Conservation (phyloP, 139 green algal genomes). For the Closterium sp. region DNA sequence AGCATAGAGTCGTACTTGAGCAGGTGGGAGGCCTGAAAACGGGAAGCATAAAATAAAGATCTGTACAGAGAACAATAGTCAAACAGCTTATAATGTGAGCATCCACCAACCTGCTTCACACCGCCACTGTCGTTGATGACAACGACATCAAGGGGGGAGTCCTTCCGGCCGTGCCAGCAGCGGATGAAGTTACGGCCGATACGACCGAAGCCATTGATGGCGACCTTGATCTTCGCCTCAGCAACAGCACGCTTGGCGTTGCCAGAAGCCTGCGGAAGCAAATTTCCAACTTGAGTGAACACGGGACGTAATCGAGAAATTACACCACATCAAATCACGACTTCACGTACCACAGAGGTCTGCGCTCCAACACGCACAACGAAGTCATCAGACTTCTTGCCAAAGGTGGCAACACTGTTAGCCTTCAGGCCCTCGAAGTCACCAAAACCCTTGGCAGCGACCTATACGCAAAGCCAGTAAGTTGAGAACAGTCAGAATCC, state of each 20-base stretch:
- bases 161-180: slow-evolving; percentile 60
- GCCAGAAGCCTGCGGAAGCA: slow-evolving; percentile 12
- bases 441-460: not conserved
- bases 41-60: not conserved
- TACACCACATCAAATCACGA: not conserved
- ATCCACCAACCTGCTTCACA: slow-evolving; percentile 54
- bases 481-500: not conserved
- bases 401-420: not conserved
- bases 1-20: slow-evolving; percentile 67
- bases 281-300: not conserved
- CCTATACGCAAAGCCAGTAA: not conserved
- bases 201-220: slow-evolving; percentile 99
- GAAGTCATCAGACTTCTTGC: not conserved
- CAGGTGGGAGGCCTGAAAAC: slow-evolving; percentile 45
- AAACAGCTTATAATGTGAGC: not conserved
- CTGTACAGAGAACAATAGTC: not conserved
- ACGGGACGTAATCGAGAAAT: not conserved
- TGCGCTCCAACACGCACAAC: not conserved
- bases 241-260: slow-evolving; percentile 47
- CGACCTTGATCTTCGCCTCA: slow-evolving; percentile 76
- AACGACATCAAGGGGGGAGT: slow-evolving; percentile 70
- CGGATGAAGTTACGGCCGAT: slow-evolving; percentile 83
- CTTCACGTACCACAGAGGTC: not conserved
- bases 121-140: slow-evolving; percentile 65
- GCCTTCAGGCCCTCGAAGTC: slow-evolving; percentile 8